These are phyloP conservation scores for Pinus albicaulis DNA, from an alignment of 75 land plant species.

Conservation along the genomic window DNA sequence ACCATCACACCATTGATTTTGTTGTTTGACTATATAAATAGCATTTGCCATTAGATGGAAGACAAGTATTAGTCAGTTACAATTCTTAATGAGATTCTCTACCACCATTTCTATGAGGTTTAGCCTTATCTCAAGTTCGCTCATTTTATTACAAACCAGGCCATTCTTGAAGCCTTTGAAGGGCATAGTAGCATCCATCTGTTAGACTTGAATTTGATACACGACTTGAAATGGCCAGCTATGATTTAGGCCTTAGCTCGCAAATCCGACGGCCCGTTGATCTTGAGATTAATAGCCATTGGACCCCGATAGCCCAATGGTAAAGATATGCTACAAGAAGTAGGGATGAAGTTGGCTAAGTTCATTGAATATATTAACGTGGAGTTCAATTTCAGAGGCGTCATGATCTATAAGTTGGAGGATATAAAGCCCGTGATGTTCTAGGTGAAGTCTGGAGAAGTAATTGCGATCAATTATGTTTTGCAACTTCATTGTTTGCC, in stretches of 20 bases:
- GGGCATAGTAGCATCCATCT: conserved; percentile 71
- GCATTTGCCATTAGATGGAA: no score
- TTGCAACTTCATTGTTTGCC: conserved; percentile 72
- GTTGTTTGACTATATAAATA: no score
- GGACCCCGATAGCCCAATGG: no score
- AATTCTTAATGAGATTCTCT: no score
- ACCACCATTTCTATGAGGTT: no score
- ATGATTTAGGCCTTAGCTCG: conserved; percentile 84
- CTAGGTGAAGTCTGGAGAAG: conserved; percentile 40
- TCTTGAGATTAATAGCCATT: no score
- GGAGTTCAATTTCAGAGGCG: conserved; percentile 45
- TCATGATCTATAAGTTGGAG: conserved; percentile 54
- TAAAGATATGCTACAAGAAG: no score
- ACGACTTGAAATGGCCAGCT: conserved; percentile 90
- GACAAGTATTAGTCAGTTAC: no score
- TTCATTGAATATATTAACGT: no score
- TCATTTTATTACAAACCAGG: conserved; percentile 31
- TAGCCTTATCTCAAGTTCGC: no score
- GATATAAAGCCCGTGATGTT: conserved; percentile 79
- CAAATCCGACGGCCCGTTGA: conserved; percentile 78
- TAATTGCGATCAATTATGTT: conserved; percentile 76
- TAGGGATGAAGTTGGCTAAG: conserved; percentile 74
- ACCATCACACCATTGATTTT: no score
- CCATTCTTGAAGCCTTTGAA: conserved; percentile 83
- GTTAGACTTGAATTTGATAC: conserved; percentile 73